Conservation (phyloP, 139 green algal species). For the Pseudopediastrum boryanum region DNA sequence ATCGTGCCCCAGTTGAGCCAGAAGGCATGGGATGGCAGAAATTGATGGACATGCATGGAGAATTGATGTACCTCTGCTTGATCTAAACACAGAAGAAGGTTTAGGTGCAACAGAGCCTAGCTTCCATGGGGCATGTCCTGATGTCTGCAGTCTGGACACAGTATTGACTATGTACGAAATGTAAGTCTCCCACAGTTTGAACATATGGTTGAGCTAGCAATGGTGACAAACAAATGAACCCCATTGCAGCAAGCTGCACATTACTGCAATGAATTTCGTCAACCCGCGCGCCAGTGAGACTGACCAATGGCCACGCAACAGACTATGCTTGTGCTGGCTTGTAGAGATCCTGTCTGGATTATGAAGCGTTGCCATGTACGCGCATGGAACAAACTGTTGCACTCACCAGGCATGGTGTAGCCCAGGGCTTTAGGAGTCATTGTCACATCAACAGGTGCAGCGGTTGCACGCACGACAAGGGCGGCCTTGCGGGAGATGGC, state of each 20-base stretch:
- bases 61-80: too few relatives aligned
- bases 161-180: too few relatives aligned
- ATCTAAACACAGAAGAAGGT: background rate
- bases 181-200: too few relatives aligned
- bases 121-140: too few relatives aligned
- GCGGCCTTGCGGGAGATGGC: background rate
- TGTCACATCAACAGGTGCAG: constrained; percentile 26
- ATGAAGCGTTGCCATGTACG: background rate
- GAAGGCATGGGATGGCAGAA: too few relatives aligned
- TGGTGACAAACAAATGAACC: background rate
- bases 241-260: background rate
- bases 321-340: background rate
- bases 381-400: background rate
- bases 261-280: background rate
- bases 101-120: background rate
- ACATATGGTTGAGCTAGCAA: too few relatives aligned
- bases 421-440: constrained; percentile 49
- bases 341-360: too few relatives aligned
- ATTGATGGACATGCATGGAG: too few relatives aligned
- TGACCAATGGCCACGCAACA: background rate
- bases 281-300: background rate
- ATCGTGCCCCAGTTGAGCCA: background rate
- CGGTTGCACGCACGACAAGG: constrained; percentile 21
- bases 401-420: constrained; percentile 61
- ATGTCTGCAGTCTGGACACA: too few relatives aligned